phyloP scores from a whole-genome alignment of 352 stramenopile species.

The Phytophthora parvispora region DNA sequence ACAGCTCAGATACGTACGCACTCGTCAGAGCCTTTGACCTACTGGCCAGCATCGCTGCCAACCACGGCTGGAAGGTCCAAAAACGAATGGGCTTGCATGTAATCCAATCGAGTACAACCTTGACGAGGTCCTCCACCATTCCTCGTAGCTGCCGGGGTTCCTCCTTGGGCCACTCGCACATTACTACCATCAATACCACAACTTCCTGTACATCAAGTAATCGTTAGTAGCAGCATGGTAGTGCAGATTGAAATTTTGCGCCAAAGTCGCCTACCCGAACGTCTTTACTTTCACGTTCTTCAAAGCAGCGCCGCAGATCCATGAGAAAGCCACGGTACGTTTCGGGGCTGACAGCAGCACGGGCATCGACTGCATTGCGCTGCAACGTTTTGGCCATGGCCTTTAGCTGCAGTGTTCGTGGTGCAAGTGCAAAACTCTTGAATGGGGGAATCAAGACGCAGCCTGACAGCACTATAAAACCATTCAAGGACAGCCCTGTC shows the following conservation, averaged over 20 bases:
- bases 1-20: constrained; percentile 40
- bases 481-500: background rate
- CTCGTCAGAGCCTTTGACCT: constrained; percentile 28
- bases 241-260: background rate
- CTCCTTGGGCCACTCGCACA: constrained; percentile 43
- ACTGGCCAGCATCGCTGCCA: constrained; percentile 33
- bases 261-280: constrained; percentile 24
- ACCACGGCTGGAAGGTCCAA: constrained; percentile 45
- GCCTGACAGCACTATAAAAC: constrained; percentile 36
- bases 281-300: constrained; percentile 27
- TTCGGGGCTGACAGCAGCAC: constrained; percentile 19
- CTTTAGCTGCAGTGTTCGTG: constrained; percentile 47
- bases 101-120: constrained; percentile 36
- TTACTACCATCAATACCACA: constrained; percentile 43
- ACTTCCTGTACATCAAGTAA: constrained; percentile 37
- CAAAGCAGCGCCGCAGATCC: constrained; percentile 29
- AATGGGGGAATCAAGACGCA: constrained; percentile 34
- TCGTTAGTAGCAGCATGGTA: background rate
- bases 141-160: constrained; percentile 32
- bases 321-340: constrained; percentile 42
- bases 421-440: constrained; percentile 50
- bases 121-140: constrained; percentile 36
- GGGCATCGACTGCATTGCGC: constrained; percentile 50
- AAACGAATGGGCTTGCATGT: constrained; percentile 30
- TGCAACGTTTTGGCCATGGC: constrained; percentile 50